Evolutionary conservation across 2,329 filamentous ascomycete genomes (phyloP).

Genomic region (Alternaria dauci): DNA sequence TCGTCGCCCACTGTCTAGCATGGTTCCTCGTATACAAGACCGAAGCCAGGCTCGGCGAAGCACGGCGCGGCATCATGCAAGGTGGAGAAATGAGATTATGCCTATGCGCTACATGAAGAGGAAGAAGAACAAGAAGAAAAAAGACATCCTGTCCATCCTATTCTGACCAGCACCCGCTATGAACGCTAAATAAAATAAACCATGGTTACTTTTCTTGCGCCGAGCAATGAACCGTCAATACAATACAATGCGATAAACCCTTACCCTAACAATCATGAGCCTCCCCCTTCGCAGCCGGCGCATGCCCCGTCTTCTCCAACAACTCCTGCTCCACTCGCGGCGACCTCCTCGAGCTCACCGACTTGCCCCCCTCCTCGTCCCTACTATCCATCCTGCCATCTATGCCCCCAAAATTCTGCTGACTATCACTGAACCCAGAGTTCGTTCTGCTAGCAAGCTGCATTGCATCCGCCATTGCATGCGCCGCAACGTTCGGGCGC

Average conservation of each 20-base stretch:
- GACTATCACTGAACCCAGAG: background rate
- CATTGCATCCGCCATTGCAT: slow-evolving; percentile 19
- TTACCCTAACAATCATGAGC: background rate
- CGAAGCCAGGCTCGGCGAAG: slow-evolving; percentile 36
- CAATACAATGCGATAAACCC: background rate
- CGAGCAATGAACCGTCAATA: background rate
- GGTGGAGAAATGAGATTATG: slow-evolving; percentile 45
- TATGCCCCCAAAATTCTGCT: slow-evolving; percentile 13
- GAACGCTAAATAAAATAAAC: background rate
- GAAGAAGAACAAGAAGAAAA: no score
- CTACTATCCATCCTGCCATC: slow-evolving; percentile 5
- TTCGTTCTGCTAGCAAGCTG: slow-evolving; percentile 21
- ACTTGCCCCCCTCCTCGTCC: background rate
- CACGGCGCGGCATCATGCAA: slow-evolving; percentile 31
- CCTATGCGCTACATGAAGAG: slow-evolving; percentile 29
- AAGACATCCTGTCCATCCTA: no score
- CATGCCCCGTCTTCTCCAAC: background rate
- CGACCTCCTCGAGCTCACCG: background rate
- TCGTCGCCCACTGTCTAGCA: slow-evolving; percentile 39
- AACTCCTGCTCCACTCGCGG: background rate
- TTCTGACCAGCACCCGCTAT: background rate
- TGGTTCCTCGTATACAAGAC: slow-evolving; percentile 44
- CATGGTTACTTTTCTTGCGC: background rate
- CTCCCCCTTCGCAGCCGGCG: background rate
- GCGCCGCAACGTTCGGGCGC: slow-evolving; percentile 43